These are phyloP conservation scores for Pythium diclinum DNA, from an alignment of 352 stramenopile species.

Conservation along the genomic window DNA sequence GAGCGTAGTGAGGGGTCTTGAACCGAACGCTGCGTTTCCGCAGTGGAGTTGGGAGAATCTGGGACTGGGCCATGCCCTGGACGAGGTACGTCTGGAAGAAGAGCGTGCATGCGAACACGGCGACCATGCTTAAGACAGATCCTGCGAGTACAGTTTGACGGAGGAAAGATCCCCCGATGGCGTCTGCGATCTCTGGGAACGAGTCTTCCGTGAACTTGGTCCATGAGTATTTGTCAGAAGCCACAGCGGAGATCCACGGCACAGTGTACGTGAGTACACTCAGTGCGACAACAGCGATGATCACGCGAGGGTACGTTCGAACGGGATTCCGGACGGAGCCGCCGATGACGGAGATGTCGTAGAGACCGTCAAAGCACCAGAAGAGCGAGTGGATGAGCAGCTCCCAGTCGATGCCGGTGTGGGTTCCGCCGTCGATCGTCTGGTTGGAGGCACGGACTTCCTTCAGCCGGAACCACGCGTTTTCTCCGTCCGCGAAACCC, in stretches of 20 bases:
- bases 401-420: constrained; percentile 51
- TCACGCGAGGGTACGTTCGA: constrained; percentile 42
- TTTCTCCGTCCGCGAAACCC: not conserved
- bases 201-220: constrained; percentile 20
- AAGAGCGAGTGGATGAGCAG: constrained; percentile 90
- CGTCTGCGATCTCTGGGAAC: constrained; percentile 11
- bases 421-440: not conserved
- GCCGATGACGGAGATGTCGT: constrained; percentile 77
- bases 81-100: too few species aligned
- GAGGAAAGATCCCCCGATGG: constrained; percentile 63
- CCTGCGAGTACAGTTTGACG: constrained; percentile 35
- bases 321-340: constrained; percentile 75
- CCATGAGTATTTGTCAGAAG: constrained; percentile 16
- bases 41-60: too few species aligned
- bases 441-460: not conserved
- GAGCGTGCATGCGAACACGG: too few species aligned
- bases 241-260: constrained; percentile 17
- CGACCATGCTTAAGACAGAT: not conserved
- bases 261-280: constrained; percentile 34
- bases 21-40: too few species aligned
- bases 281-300: constrained; percentile 70
- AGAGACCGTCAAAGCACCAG: constrained; percentile 93
- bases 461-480: constrained; percentile 27
- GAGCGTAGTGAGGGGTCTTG: too few species aligned
- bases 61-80: too few species aligned